Percentiles rank a stretch among this genome's conserved stretches.
These are phyloP conservation scores for Tilletia setariae DNA, from an alignment of 1,284 basidiomycete genomes.

Conservation along the genomic window DNA sequence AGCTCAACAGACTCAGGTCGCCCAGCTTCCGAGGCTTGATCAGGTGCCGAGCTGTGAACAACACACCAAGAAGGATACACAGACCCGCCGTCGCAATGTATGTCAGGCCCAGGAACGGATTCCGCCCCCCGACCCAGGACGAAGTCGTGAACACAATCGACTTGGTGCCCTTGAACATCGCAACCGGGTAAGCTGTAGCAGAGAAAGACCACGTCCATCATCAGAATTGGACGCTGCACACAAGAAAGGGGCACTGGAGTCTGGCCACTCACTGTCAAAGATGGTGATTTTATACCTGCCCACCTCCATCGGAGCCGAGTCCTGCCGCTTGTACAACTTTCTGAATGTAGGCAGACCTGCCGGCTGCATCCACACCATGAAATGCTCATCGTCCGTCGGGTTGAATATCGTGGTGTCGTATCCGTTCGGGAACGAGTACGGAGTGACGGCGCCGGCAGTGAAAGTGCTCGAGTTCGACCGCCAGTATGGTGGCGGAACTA, in stretches of 20 bases:
- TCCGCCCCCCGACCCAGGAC: conserved; percentile 96
- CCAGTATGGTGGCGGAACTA: conserved; percentile 92
- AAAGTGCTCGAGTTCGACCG: conserved; percentile 25
- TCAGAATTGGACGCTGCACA: not conserved
- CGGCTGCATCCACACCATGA: conserved; percentile 99
- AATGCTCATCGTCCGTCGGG: conserved; percentile 78
- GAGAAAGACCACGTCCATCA: not conserved
- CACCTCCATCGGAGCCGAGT: conserved; percentile 67
- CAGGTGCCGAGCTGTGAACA: conserved; percentile 85
- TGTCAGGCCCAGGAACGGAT: conserved; percentile 93
- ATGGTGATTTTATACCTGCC: conserved; percentile 77
- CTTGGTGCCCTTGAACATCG: conserved; percentile 88
- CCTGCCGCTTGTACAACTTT: conserved; percentile 90
- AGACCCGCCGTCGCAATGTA: conserved; percentile 85
- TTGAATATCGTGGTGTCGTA: conserved; percentile 76
- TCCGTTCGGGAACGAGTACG: conserved; percentile 64
- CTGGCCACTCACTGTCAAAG: conserved; percentile 66
- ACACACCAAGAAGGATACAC: conserved; percentile 80
- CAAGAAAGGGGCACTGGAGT: not conserved
- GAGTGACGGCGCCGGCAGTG: conserved; percentile 26
- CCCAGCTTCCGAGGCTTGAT: conserved; percentile 78
- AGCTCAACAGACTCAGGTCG: conserved; percentile 54
- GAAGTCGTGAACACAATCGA: conserved; percentile 94
- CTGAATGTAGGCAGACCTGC: conserved; percentile 94
- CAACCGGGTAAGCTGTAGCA: conserved; percentile 81